Base-by-base conservation (phyloP, 768 basidiomycete species). In the Pholiota microspora region DNA sequence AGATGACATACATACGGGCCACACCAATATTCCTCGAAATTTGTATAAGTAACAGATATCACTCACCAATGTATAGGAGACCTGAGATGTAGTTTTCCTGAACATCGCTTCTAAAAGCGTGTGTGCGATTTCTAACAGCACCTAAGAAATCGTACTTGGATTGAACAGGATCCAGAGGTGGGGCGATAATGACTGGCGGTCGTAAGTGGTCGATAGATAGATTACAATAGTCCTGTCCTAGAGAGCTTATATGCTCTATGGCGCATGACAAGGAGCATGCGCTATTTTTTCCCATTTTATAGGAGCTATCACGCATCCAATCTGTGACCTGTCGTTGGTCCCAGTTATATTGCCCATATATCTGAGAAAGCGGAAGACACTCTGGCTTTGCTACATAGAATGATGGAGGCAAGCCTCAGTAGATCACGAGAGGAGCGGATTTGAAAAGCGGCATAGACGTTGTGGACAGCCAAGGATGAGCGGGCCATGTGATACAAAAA, bases 1-100 rank as follows among this genome's bases (percentile, higher is more conserved):
- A n/a, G n/a, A n/a, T n/a, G n/a, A n/a, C n/a, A n/a, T n/a, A n/a
- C n/a, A n/a, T n/a, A n/a, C n/a, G n/a, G n/a, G n/a, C 48, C 48
- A 32, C 9, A 34, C 29, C 29, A 31, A 31, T 31, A 31, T 31
- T 6, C 29, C 6, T 31, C 12, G 4, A 7, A 21, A 8, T 21
- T 23, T 42, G 18, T 8, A 23, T 18, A 40, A 28, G 9, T 13
- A 10, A 9, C 21, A 10, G 24, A 29, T 29, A 35, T 38, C 29
- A 49, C 61, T 58, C 40, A 62, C 61, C 54, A 62, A 32, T 24
- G 51, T 45, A 21, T 57, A 58, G 16, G 31, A 36, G 28, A 34
- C 38, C 8, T 56, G 53, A 24, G 36, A 40, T 24, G 51, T 54
- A n/a, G n/a, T 29, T 23, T 32, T 27, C 48, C 13, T 49, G 32